A percentile compares a stretch with the other conserved stretches of the same genome.
phyloP scores from a whole-genome alignment of 73 alveolate genomes.

The Symbiodinium natans region DNA sequence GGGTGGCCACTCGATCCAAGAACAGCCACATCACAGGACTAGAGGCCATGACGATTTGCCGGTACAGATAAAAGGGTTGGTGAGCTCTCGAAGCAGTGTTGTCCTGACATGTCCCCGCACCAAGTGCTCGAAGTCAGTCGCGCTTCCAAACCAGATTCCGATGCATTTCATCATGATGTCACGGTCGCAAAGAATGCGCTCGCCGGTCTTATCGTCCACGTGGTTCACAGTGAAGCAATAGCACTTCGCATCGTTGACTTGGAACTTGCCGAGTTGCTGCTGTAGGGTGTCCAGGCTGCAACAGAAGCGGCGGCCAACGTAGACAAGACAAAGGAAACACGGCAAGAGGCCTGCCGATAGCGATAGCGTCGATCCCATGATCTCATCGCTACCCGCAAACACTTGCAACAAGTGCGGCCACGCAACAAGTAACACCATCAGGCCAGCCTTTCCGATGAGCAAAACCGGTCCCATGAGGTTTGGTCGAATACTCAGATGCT shows the following conservation, averaged over 20 bases:
- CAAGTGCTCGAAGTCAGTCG: background rate
- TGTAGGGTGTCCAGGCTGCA: background rate
- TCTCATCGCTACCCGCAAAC: background rate
- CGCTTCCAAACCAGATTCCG: background rate
- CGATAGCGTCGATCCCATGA: background rate
- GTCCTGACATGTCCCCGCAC: conserved; percentile 18
- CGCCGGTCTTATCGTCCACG: background rate
- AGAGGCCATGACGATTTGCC: background rate
- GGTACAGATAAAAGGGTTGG: background rate
- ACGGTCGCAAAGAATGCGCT: background rate
- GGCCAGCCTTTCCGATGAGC: background rate
- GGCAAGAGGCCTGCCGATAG: background rate
- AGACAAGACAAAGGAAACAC: background rate
- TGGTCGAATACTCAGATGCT: background rate
- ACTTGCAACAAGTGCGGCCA: background rate
- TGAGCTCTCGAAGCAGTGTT: background rate
- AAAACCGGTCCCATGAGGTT: background rate
- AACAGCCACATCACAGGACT: background rate
- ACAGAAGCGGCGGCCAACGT: background rate
- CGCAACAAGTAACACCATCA: background rate
- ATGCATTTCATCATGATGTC: background rate
- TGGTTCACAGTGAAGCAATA: background rate
- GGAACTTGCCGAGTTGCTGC: conserved; percentile 5
- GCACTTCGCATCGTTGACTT: background rate
- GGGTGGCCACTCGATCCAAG: background rate